phyloP scores from a whole-genome alignment of 2,329 filamentous ascomycete genomes.

The Phyllosticta citribraziliensis region DNA sequence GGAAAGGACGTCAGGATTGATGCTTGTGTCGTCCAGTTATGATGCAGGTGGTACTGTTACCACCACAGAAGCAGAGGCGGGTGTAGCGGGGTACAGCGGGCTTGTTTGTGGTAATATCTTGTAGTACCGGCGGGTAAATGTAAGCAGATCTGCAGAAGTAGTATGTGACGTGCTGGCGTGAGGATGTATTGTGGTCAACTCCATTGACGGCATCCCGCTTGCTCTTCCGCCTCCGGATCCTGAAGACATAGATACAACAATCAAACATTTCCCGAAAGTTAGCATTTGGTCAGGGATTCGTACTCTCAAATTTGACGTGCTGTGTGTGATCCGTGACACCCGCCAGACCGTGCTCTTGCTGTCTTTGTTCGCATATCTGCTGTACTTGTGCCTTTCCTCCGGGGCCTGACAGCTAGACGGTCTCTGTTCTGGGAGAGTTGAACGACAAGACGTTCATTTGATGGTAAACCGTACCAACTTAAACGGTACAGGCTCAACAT shows the following conservation, averaged over 20 bases:
- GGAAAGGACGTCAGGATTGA: background rate
- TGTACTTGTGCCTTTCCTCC: background rate
- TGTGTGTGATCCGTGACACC: background rate
- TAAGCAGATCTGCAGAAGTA: background rate
- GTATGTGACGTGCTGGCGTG: background rate
- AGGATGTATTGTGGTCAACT: background rate
- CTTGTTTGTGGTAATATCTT: background rate
- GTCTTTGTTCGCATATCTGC: background rate
- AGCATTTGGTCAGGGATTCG: background rate
- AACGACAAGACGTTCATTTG: background rate
- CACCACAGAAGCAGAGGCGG: background rate
- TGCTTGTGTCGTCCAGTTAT: background rate
- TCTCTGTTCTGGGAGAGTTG: background rate
- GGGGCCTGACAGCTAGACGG: background rate
- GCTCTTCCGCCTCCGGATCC: background rate
- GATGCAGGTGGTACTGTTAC: background rate
- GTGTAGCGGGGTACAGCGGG: background rate
- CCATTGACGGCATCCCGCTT: background rate
- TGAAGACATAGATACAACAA: background rate
- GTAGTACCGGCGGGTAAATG: background rate
- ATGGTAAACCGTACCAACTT: background rate
- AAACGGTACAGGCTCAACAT: background rate
- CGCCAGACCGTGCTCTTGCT: background rate
- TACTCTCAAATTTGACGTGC: background rate
- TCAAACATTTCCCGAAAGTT: background rate